These are phyloP conservation scores for Chlorella ohadii DNA, from an alignment of 139 green algal genomes.

Conservation along the genomic window DNA sequence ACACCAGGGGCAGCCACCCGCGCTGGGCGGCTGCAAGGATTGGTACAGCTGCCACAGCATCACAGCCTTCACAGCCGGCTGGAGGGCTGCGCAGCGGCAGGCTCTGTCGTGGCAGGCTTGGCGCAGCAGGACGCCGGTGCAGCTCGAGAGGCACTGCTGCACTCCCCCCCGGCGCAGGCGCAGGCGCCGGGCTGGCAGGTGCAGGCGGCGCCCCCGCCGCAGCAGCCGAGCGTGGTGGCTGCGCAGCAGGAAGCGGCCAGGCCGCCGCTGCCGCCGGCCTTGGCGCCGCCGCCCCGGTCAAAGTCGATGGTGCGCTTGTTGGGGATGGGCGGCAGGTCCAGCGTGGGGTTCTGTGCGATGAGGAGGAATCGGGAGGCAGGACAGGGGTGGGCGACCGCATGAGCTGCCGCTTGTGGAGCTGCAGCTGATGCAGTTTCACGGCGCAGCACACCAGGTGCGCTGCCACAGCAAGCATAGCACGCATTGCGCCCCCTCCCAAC, in stretches of 20 bases:
- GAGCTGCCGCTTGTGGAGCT: not conserved
- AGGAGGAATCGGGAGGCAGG: constrained; percentile 49
- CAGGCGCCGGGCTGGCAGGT: not conserved
- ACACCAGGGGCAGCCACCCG: too few species aligned
- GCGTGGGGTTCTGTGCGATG: constrained; percentile 73
- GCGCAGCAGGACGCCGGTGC: not conserved
- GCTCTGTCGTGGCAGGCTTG: not conserved
- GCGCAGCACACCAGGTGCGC: too few species aligned
- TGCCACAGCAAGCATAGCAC: too few species aligned
- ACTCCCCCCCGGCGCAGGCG: constrained; percentile 49
- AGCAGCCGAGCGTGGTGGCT: too few species aligned
- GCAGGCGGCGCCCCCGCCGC: too few species aligned
- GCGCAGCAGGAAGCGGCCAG: too few species aligned
- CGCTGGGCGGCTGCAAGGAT: too few species aligned
- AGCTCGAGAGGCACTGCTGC: not conserved
- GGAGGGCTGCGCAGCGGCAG: not conserved
- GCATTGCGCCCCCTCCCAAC: too few species aligned
- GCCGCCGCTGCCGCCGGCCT: too few species aligned
- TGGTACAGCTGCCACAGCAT: not conserved
- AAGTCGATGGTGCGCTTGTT: constrained; percentile 42
- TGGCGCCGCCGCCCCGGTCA: too few species aligned
- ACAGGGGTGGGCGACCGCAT: not conserved
- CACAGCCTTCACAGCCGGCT: constrained; percentile 23
- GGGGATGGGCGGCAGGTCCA: constrained; percentile 72
- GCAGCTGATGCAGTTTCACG: not conserved